Percentiles rank a stretch among this genome's conserved stretches.
Evolutionary conservation across 1,284 basidiomycete species (phyloP).

Genomic region (Leccinum subatratum): DNA sequence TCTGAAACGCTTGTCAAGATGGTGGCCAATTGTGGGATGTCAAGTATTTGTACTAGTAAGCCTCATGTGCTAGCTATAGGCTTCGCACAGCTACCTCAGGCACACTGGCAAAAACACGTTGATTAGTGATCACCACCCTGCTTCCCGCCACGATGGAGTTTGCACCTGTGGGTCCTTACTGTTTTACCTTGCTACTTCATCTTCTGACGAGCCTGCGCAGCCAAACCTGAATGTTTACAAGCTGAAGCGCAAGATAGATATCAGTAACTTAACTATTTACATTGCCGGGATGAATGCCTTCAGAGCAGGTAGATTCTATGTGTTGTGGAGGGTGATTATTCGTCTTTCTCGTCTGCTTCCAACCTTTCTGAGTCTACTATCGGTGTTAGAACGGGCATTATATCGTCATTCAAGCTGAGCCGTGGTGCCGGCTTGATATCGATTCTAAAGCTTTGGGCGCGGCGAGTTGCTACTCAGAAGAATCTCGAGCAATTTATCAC

Average conservation of each 20-base stretch:
- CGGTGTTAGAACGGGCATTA: constrained; percentile 31
- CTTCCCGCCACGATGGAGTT: constrained; percentile 24
- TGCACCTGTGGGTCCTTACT: constrained; percentile 28
- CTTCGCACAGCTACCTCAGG: constrained; percentile 12
- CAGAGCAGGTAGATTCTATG: constrained; percentile 23
- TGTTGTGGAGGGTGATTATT: constrained; percentile 29
- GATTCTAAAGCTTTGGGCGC: neutral
- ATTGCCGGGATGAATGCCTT: constrained; percentile 13
- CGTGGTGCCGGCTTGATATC: constrained; percentile 21
- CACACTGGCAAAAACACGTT: constrained; percentile 21
- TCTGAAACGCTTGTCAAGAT: neutral
- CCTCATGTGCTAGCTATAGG: neutral
- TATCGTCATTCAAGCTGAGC: constrained; percentile 40
- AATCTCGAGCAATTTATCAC: constrained; percentile 23
- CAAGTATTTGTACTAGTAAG: neutral
- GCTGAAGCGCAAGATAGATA: constrained; percentile 28
- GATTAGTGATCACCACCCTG: constrained; percentile 5
- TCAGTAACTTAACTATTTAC: constrained; percentile 23
- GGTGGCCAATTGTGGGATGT: constrained; percentile 12
- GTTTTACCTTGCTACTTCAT: constrained; percentile 4
- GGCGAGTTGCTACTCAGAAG: constrained; percentile 13
- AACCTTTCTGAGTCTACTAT: constrained; percentile 10
- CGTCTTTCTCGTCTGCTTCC: neutral
- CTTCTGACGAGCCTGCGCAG: constrained; percentile 13
- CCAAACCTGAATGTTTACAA: constrained; percentile 19